Base-by-base conservation (phyloP, 225 moss, liverwort and hornwort genomes). In the Physcomitrium patens region DNA sequence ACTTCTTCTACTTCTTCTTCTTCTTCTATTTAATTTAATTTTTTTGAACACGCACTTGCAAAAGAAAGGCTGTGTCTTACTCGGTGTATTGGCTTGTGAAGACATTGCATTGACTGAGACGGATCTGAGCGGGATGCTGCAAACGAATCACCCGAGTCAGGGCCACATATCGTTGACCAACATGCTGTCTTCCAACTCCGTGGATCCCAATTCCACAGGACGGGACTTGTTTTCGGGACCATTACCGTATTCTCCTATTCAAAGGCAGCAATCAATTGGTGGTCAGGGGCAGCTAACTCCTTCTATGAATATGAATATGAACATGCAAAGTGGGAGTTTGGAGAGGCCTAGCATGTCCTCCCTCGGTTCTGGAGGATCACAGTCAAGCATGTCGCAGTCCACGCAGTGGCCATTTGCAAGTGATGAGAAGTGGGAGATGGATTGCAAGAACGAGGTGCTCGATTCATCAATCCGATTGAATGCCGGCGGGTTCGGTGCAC, bases 101-200 rank as follows among this genome's bases (percentile, higher is more conserved):
- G 83, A 68, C 45, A 80, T 86, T 79, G 77, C 76, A 43, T 59
- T 71, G 17, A 60, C 68, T 10, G 85, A 86, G 43, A 83, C 77
- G 67, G 83, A 86, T 15, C 54, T 86, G 28, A 73, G 64, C 52
- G 77, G 53, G 14, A 80, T 86, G 71, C 63, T 86, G 65, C 79
- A 77, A 56, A 42, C 70, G 13, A 70, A 44, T 22, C 77, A 71
- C 26, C 60, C 79, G 44, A 75, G 71, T 49, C 77, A 83, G 23
- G 74, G 63, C 22, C 74, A 46, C 50, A 74, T 79, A 70, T 74
- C 80, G 8, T 14, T 85, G 60, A 67, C 84, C 3, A 73, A 77
- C 43, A 74, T 86, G 77, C 41, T 79, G 18, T 20, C 80, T 43
- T 79, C 82, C 31, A 75, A 47, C 65, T 63, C 63, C 8, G 62